Evolutionary conservation across 176 grass and related monocot genomes (phyloP).

Genomic region (Puya raimondii): DNA sequence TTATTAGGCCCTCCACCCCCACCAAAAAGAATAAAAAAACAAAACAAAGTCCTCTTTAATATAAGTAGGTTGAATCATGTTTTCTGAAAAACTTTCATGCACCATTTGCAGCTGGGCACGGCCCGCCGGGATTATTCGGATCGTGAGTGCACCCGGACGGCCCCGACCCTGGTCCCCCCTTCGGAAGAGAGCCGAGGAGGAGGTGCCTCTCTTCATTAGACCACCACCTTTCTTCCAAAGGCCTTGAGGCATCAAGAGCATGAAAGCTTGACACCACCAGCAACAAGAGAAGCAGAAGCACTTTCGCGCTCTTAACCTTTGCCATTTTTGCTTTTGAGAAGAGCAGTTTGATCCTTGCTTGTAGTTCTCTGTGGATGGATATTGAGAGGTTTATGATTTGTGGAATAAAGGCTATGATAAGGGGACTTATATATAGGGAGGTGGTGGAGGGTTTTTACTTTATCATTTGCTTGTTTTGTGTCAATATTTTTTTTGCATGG

Average conservation of each 20-base stretch:
- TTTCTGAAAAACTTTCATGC: background rate
- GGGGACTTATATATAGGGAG: too few relatives aligned
- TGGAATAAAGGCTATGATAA: too few relatives aligned
- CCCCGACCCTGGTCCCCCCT: background rate
- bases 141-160: conserved; percentile 30
- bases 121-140: conserved; percentile 20
- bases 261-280: conserved; percentile 19
- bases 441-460: too few relatives aligned
- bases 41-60: too few relatives aligned
- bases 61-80: too few relatives aligned
- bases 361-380: too few relatives aligned
- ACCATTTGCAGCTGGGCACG: conserved; percentile 5
- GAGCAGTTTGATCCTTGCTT: too few relatives aligned
- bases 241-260: conserved; percentile 18
- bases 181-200: conserved; percentile 8
- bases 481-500: too few relatives aligned
- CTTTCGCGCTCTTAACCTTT: background rate
- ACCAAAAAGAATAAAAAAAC: too few relatives aligned
- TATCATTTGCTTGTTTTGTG: too few relatives aligned
- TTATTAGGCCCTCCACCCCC: too few relatives aligned
- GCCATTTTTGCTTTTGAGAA: background rate
- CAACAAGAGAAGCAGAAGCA: conserved; percentile 20
- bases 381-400: too few relatives aligned
- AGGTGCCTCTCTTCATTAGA: background rate
- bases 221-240: conserved; percentile 6